Evolutionary conservation across 2,329 filamentous ascomycete species (phyloP).

Genomic region (Fusarium concolor): DNA sequence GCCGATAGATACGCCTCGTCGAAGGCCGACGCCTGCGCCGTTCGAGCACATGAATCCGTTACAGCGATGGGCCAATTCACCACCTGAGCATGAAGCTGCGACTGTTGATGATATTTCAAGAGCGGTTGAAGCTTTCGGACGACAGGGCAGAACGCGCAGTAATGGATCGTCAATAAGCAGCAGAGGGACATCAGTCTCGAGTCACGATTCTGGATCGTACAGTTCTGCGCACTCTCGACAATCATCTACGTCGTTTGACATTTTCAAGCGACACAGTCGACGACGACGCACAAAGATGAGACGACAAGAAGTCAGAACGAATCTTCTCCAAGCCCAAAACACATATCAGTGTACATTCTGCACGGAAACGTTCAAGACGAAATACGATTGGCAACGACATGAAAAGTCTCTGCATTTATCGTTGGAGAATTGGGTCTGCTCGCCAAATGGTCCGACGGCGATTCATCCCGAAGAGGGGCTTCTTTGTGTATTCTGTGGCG

Average conservation of each 20-base stretch:
- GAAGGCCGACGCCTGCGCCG: constrained; percentile 52
- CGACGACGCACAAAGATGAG: constrained; percentile 24
- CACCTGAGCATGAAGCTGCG: constrained; percentile 50
- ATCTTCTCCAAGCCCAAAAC: constrained; percentile 28
- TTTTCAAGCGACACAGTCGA: constrained; percentile 31
- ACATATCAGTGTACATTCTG: constrained; percentile 60
- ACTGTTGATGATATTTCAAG: constrained; percentile 49
- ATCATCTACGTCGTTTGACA: constrained; percentile 25
- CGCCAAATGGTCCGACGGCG: constrained; percentile 50
- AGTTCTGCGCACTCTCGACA: constrained; percentile 33
- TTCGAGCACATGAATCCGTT: constrained; percentile 45
- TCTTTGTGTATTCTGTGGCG: constrained; percentile 53
- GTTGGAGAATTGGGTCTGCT: constrained; percentile 60
- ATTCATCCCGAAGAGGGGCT: constrained; percentile 51
- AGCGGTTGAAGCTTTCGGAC: constrained; percentile 44
- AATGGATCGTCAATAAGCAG: constrained; percentile 54
- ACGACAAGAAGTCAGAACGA: constrained; percentile 28
- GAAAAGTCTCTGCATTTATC: constrained; percentile 61
- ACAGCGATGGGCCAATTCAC: constrained; percentile 51
- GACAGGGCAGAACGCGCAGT: constrained; percentile 52
- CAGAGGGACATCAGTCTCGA: constrained; percentile 30
- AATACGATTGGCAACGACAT: constrained; percentile 63
- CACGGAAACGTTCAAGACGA: constrained; percentile 58
- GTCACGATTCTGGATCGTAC: constrained; percentile 30
- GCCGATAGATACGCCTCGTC: constrained; percentile 68